Evolutionary conservation across 2,329 filamentous ascomycete species (phyloP), one percentile per base, ranked within the genome.

Genomic region (Exophiala lecanii-corni): DNA sequence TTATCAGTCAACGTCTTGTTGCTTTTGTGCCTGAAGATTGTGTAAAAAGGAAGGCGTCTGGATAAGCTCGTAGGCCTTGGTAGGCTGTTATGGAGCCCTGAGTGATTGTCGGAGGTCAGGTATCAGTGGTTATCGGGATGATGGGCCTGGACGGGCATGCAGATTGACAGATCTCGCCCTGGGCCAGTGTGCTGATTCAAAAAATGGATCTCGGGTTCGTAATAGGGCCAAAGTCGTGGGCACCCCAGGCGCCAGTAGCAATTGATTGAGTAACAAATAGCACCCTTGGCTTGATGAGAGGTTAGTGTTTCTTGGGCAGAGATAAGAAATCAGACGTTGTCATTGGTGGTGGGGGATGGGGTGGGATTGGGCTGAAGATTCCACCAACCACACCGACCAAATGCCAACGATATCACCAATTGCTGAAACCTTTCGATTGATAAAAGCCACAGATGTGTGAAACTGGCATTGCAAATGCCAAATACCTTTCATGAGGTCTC

Each of bases 191-290:
- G 23, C 12, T 7, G 12, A 26, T 26, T 26, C n/a, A n/a, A n/a
- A 26, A 26, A 26, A 6, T 26, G 23, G 23, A 26, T 26, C 23
- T 6, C 23, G 7, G 6, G 23, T 6, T 26, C 23, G 23, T 26
- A 26, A 26, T 26, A 26, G 23, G 23, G n/a, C n/a, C n/a, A n/a
- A n/a, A n/a, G n/a, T n/a, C n/a, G n/a, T n/a, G n/a, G n/a, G n/a
- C n/a, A 32, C n/a, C 30, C 30, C 16, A 10, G 33, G 15, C 16
- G 17, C 12, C 9, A 26, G 36, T 42, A 46, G 49, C 49, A 51
- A 49, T 51, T 51, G 49, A 51, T 51, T 51, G 49, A 49, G 49
- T 51, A 51, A 51, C 36, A 51, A 33, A 43, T 49, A 43, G 15
- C 21, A 44, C 21, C 13, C 13, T 30, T 15, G 43, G 40, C 41